Evolutionary conservation across 352 stramenopile species (phyloP).

Genomic region (Blastocystis sp.): DNA sequence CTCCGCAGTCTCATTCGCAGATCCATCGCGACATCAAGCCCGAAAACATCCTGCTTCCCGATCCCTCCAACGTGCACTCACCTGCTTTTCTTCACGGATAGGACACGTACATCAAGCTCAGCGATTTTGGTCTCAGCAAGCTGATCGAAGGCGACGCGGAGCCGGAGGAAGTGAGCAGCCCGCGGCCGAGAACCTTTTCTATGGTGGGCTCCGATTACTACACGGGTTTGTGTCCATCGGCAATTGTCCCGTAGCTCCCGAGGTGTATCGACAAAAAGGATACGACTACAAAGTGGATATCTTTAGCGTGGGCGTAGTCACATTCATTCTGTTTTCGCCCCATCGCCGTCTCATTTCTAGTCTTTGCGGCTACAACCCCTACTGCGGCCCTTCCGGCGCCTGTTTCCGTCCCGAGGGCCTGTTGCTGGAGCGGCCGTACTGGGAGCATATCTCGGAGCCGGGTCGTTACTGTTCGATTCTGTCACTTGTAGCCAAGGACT

Average conservation of each 20-base stretch:
- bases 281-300: slow-evolving; percentile 65
- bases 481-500: slow-evolving; percentile 25
- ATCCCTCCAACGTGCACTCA: slow-evolving; percentile 6
- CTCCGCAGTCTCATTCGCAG: background rate
- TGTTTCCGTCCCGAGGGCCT: slow-evolving; percentile 51
- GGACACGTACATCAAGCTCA: slow-evolving; percentile 66
- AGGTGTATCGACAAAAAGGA: slow-evolving; percentile 36
- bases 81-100: background rate
- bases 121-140: slow-evolving; percentile 59
- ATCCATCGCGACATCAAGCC: slow-evolving; percentile 67
- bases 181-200: slow-evolving; percentile 53
- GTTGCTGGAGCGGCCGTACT: slow-evolving; percentile 61
- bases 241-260: slow-evolving; percentile 1
- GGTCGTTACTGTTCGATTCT: background rate
- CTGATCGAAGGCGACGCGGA: slow-evolving; percentile 20
- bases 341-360: background rate
- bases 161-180: background rate
- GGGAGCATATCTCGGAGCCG: slow-evolving; percentile 47
- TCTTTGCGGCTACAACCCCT: slow-evolving; percentile 61
- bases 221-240: background rate
- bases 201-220: slow-evolving; percentile 65
- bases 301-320: slow-evolving; percentile 59
- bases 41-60: slow-evolving; percentile 58
- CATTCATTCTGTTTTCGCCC: slow-evolving; percentile 28
- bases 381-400: slow-evolving; percentile 56